Evolutionary conservation across 2,329 filamentous ascomycete species (phyloP).

Genomic region (Diplodia scrobiculata): DNA sequence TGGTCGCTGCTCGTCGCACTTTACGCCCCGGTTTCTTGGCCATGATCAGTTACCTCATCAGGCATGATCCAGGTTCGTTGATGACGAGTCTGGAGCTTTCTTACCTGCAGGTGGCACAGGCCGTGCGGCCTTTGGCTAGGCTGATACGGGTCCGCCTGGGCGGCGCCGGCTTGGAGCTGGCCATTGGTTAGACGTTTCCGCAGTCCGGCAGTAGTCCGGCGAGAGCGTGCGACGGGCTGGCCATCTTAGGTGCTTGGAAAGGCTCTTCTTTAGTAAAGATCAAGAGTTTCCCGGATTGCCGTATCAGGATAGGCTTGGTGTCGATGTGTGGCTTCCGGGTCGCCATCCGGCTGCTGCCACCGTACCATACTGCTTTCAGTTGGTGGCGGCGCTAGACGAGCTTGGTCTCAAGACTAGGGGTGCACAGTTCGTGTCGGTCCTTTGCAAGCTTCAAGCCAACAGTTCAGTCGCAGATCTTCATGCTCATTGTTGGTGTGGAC

Average conservation of each 20-base stretch:
- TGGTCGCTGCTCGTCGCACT: constrained; percentile 46
- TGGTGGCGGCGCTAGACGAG: constrained; percentile 17
- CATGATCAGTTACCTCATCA: constrained; percentile 1
- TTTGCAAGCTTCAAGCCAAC: constrained; percentile 15
- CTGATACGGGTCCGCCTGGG: constrained; percentile 8
- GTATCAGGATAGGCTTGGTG: neutral
- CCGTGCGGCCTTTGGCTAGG: constrained; percentile 11
- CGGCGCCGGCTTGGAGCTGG: neutral
- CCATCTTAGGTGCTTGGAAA: constrained; percentile 2
- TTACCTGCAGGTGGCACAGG: constrained; percentile 28
- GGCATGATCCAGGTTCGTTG: neutral
- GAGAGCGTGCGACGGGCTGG: neutral
- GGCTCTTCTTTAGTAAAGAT: neutral
- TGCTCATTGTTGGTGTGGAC: constrained; percentile 22
- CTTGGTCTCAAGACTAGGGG: neutral
- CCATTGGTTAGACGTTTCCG: constrained; percentile 7
- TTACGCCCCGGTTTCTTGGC: constrained; percentile 37
- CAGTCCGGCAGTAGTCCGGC: neutral
- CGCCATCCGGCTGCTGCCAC: constrained; percentile 13
- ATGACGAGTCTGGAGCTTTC: neutral
- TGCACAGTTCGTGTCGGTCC: constrained; percentile 9
- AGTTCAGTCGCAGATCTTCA: constrained; percentile 6
- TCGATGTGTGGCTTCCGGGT: neutral
- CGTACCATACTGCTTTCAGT: constrained; percentile 7
- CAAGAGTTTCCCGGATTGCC: neutral